Percentiles rank a stretch among this genome's conserved stretches.
Evolutionary conservation across 1,284 basidiomycete genomes (phyloP).

Genomic region (Leucoagaricus sp.): DNA sequence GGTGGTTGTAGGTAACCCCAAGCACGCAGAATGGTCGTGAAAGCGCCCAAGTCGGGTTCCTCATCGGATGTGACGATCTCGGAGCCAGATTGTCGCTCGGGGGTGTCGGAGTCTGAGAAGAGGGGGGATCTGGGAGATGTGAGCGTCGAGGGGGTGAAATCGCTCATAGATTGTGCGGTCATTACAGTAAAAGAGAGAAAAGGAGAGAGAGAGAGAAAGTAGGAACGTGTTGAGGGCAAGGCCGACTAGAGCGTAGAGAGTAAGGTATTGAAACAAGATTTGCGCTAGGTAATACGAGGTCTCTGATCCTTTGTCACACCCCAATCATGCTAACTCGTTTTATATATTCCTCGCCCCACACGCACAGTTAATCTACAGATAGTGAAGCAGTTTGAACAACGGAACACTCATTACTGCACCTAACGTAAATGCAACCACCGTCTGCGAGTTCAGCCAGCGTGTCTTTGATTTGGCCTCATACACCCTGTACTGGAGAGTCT

Average conservation of each 20-base stretch:
- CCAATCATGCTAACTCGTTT: too few species aligned
- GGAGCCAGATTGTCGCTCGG: neutral
- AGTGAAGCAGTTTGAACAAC: slow-evolving; percentile 1
- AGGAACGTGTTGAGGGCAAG: slow-evolving; percentile 7
- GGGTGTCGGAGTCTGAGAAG: slow-evolving; percentile 10
- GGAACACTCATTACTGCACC: neutral
- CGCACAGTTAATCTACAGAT: neutral
- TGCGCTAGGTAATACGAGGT: too few species aligned
- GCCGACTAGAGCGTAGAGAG: neutral
- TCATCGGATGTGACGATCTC: slow-evolving; percentile 62
- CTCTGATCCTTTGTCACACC: too few species aligned
- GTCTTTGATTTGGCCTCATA: neutral
- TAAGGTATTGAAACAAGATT: too few species aligned
- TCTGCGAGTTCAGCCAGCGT: neutral
- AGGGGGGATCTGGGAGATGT: slow-evolving; percentile 8
- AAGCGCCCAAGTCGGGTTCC: slow-evolving; percentile 75
- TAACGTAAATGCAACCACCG: neutral
- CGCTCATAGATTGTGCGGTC: slow-evolving; percentile 10
- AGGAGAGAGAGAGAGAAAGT: slow-evolving; percentile 1
- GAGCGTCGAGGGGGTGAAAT: slow-evolving; percentile 7
- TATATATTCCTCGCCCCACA: too few species aligned
- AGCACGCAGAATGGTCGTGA: slow-evolving; percentile 70
- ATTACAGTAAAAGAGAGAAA: slow-evolving; percentile 4
- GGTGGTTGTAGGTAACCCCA: slow-evolving; percentile 56
- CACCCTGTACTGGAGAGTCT: neutral